Conservation (phyloP, 768 basidiomycete species). For the Pleurotus salmoneostramineus region DNA sequence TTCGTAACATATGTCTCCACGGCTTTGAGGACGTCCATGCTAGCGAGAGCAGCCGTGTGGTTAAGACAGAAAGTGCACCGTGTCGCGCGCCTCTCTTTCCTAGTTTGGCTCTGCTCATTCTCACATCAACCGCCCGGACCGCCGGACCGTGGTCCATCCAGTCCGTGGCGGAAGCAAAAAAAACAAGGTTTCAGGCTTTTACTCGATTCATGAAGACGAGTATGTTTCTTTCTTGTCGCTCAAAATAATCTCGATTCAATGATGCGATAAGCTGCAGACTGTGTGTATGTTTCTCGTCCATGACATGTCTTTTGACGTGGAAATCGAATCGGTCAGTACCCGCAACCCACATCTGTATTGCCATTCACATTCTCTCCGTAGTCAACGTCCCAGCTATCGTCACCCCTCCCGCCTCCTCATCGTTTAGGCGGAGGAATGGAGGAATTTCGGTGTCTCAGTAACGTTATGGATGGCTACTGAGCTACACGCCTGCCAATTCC, state of each 20-base stretch:
- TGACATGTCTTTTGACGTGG: too few relatives aligned
- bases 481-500: neutral
- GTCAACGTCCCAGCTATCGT: neutral
- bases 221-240: too few relatives aligned
- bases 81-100: neutral
- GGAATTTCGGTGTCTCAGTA: slow-evolving; percentile 1
- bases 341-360: too few relatives aligned
- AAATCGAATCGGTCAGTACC: too few relatives aligned
- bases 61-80: neutral
- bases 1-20: slow-evolving; percentile 91
- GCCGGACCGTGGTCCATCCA: neutral
- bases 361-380: neutral
- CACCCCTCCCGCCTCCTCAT: neutral
- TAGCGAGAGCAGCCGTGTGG: neutral
- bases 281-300: too few relatives aligned
- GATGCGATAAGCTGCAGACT: too few relatives aligned
- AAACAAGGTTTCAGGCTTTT: slow-evolving; percentile 4
- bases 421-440: slow-evolving; percentile 5
- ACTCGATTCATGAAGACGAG: neutral
- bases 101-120: neutral
- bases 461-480: neutral
- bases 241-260: too few relatives aligned
- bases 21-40: slow-evolving; percentile 95
- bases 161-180: neutral
- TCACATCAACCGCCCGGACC: neutral